Evolutionary conservation across 441 rosid genomes (phyloP), one percentile per base, ranked within the genome.

Genomic region (Erodium texanum): DNA sequence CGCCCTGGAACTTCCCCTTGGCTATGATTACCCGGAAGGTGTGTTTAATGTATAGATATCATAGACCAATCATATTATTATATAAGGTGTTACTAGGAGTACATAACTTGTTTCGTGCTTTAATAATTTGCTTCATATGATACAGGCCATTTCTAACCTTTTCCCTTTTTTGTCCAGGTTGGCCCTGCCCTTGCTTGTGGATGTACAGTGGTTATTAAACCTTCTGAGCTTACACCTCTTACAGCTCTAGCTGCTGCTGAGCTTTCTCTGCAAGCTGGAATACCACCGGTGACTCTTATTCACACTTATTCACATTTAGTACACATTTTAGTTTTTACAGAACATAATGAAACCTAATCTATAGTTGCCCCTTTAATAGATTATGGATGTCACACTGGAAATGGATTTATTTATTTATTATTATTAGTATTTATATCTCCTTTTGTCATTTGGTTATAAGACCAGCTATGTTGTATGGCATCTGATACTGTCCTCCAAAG

Each of bases 171-270:
- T 65, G 64, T 70, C 66, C 76, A 95, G 98, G 93, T 92, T 77
- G 98, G 98, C 66, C 99, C 99, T 68, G 99, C 99, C 75, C 93
- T 95, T 77, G 98, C 99, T 59, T 85, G 91, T 86, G 98, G 99
- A 38, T 95, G 99, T 83, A 92, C 99, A 64, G 92, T 90, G 68
- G 95, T 95, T 73, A 73, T 95, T 76, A 95, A 95, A 82, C 97
- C 99, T 70, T 92, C 97, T 61, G 98, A 95, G 80, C 84, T 92
- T 74, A 92, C 98, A 2, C 99, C 98, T 48, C 90, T 94, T 70
- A 90, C 90, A 24, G 99, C 98, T 67, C 85, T 94, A 77, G 98
- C 97, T 52, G 94, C 98, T 14, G 98, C 93, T 68, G 97, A 89
- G 81, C 87, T 94, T 58, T 85, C 99, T 63, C 85, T 90, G 85